Percentiles rank a stretch among this genome's conserved stretches.
phyloP scores from a whole-genome alignment of 1,284 basidiomycete genomes.

The Volvariella volvacea region DNA sequence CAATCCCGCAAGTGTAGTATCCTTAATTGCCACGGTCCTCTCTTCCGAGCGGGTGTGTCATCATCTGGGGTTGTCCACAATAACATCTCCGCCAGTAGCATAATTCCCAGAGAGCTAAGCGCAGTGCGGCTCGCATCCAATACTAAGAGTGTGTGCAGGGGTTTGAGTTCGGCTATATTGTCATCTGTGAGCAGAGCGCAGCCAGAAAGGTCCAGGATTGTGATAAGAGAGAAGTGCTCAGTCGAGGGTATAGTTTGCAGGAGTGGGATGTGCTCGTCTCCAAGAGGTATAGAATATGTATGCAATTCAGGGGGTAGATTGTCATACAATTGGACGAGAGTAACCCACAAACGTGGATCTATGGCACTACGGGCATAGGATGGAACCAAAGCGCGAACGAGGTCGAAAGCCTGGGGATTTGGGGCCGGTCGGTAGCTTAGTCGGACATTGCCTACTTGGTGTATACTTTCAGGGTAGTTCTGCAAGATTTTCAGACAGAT shows the following conservation, averaged over 20 bases:
- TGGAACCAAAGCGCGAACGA: slow-evolving; percentile 13
- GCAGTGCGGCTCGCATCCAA: slow-evolving; percentile 53
- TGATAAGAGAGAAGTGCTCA: slow-evolving; percentile 51
- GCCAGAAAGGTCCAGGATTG: slow-evolving; percentile 48
- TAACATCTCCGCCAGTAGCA: slow-evolving; percentile 32
- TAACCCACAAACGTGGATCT: slow-evolving; percentile 58
- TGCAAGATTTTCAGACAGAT: slow-evolving; percentile 18
- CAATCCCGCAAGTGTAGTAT: slow-evolving; percentile 47
- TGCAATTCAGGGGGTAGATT: slow-evolving; percentile 39
- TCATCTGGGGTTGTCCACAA: slow-evolving; percentile 17
- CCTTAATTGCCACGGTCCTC: slow-evolving; percentile 52
- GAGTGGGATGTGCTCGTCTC: slow-evolving; percentile 44
- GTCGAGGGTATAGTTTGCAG: slow-evolving; percentile 52
- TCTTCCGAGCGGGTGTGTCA: slow-evolving; percentile 12
- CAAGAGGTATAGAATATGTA: slow-evolving; percentile 41
- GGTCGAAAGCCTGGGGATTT: slow-evolving; percentile 4
- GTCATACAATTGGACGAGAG: slow-evolving; percentile 50
- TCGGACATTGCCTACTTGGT: slow-evolving; percentile 13
- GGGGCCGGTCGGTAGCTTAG: slow-evolving; percentile 16
- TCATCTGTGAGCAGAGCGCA: slow-evolving; percentile 50
- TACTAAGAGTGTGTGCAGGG: slow-evolving; percentile 46
- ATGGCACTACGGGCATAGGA: slow-evolving; percentile 23
- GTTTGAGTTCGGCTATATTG: slow-evolving; percentile 39
- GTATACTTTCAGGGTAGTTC: slow-evolving; percentile 15
- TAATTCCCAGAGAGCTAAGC: slow-evolving; percentile 47